Base-by-base conservation (phyloP, 129 eudicot species). In the Pulicaria dysenterica region DNA sequence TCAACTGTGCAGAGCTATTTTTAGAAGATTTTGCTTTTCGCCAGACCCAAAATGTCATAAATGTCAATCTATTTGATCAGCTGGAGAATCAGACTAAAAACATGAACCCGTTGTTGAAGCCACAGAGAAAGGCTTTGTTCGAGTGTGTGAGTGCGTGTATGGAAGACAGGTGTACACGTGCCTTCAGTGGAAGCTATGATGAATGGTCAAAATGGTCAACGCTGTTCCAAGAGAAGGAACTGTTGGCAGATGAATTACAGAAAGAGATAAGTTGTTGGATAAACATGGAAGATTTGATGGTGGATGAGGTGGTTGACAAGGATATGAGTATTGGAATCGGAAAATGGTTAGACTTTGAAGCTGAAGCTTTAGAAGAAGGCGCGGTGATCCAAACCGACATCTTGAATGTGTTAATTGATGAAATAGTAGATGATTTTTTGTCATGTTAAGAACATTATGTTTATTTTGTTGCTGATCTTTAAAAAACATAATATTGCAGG, bases 291-390 rank as follows among this genome's bases (percentile, higher is more conserved):
- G 96, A 88, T 58, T 50, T 90, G 75, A 78, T 82, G 83, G 91
- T 85, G 71, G 98, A 94, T 53, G 98, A 90, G 72, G 82, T 88
- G 70, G 97, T 94, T 42, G 96, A 94, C 43, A 87, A 73, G 75
- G 97, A 94, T 14, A 94, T 94, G 98, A 88, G 97, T 76, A 76
- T 58, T 54, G 81, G 82, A 10, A 49, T 70, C 0, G 97, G 97
- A 67, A 90, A 82, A 71, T 94, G 98, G 98, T 79, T 88, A 13
- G 97, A 90, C 58, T 94, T 94, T 78, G 86, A 84, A 43, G 39
- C 36, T 6, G 98, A 90, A 79, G 85, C 85, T 16, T 86, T 86
- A 75, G 96, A 94, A 77, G 98, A 90, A 76, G 85, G 96, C 48
- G 61, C 77, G 42, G 91, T 77, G 70, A 77, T 94, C 67, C 85